Conservation (phyloP, 148 eudicot species). For the Chenopodium formosanum region DNA sequence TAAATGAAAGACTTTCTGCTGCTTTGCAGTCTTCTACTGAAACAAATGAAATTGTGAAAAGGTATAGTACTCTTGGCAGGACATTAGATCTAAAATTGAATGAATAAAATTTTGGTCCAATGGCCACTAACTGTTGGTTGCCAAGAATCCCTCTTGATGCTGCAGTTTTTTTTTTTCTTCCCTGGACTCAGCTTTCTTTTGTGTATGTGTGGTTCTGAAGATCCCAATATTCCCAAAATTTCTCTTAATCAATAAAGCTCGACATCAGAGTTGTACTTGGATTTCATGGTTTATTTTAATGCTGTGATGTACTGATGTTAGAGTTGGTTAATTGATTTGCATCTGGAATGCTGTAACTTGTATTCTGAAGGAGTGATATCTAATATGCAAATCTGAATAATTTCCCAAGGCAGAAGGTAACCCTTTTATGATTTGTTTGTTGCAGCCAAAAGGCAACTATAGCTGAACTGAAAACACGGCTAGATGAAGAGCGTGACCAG, state of each 20-base stretch:
- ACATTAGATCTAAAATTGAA: background rate
- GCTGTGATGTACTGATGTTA: background rate
- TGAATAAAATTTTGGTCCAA: background rate
- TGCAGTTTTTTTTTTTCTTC: background rate
- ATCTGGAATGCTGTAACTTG: background rate
- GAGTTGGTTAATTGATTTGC: background rate
- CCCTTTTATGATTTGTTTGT: constrained; percentile 20
- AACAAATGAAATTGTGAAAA: constrained; percentile 78
- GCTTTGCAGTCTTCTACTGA: constrained; percentile 74
- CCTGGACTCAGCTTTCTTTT: background rate
- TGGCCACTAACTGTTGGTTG: background rate
- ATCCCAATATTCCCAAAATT: background rate
- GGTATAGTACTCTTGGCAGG: constrained; percentile 32
- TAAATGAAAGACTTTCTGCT: constrained; percentile 69
- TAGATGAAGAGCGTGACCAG: constrained; percentile 91
- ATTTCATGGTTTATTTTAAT: background rate
- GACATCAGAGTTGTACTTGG: background rate
- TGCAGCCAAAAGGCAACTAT: constrained; percentile 84
- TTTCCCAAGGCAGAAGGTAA: background rate
- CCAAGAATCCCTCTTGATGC: background rate
- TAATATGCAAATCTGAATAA: constrained; percentile 5
- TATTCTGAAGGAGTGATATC: constrained; percentile 1
- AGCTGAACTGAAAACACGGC: constrained; percentile 58
- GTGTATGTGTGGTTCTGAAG: background rate
- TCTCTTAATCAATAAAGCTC: background rate